phyloP scores from a whole-genome alignment of 2,329 filamentous ascomycete genomes.

The Claviceps maximensis region DNA sequence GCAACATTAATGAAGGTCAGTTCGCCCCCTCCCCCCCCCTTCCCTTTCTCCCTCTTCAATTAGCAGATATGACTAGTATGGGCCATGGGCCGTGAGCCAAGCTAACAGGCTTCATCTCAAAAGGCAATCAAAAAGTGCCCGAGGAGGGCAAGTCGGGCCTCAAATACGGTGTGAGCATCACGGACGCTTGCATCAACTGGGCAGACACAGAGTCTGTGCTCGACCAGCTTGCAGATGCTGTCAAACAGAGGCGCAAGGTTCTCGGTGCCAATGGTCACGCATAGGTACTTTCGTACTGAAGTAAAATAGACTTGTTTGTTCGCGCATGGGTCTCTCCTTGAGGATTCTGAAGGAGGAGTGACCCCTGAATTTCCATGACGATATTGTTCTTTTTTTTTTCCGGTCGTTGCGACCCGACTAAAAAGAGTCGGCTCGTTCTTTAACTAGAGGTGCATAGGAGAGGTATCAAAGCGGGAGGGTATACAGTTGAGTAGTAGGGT shows the following conservation, averaged over 20 bases:
- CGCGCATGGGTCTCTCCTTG: not conserved
- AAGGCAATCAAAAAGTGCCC: slow-evolving; percentile 66
- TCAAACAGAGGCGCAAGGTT: slow-evolving; percentile 53
- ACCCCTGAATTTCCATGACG: not conserved
- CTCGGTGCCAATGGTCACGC: not conserved
- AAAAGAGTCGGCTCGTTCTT: not conserved
- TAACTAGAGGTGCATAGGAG: not conserved
- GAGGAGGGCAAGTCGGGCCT: slow-evolving; percentile 63
- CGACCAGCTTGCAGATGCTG: slow-evolving; percentile 73
- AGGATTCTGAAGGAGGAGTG: not conserved
- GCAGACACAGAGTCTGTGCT: slow-evolving; percentile 69
- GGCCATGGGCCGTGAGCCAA: not conserved
- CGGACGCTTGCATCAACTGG: slow-evolving; percentile 93
- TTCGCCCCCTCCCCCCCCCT: too few relatives aligned
- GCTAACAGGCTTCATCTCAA: not conserved
- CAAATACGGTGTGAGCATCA: slow-evolving; percentile 87
- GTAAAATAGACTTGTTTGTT: not conserved
- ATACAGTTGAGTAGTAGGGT: not conserved
- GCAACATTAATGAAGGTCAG: slow-evolving; percentile 73
- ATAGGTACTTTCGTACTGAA: not conserved
- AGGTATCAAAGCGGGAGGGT: not conserved
- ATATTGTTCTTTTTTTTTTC: not conserved
- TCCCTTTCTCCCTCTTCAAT: not conserved
- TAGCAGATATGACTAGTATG: not conserved
- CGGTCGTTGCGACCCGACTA: not conserved